These are phyloP conservation scores for Phalaenopsis equestris DNA, from an alignment of 106 monocot species.

Conservation along the genomic window DNA sequence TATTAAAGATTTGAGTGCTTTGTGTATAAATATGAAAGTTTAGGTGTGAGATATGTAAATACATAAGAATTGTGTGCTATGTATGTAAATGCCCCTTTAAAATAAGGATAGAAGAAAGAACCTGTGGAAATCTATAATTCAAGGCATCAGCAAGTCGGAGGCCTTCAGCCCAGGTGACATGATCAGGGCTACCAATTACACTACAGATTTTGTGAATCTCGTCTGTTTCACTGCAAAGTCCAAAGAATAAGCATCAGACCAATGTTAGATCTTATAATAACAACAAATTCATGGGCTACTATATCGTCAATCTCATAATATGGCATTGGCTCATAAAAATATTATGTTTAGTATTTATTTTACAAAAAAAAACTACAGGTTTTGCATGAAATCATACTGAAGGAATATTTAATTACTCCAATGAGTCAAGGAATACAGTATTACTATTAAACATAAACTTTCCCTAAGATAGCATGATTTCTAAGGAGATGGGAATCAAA, in stretches of 20 bases:
- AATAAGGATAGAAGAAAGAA: slow-evolving; percentile 14
- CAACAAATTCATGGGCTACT: neutral
- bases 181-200: slow-evolving; percentile 65
- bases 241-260: neutral
- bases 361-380: neutral
- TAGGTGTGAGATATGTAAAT: too few relatives aligned
- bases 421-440: neutral
- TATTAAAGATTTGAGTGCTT: too few relatives aligned
- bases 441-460: neutral
- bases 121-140: slow-evolving; percentile 54
- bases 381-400: neutral
- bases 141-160: slow-evolving; percentile 38
- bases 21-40: too few relatives aligned
- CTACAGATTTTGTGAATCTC: slow-evolving; percentile 68
- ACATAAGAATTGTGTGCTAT: too few relatives aligned
- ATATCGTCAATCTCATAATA: neutral
- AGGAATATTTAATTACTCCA: neutral
- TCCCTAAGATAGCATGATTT: neutral
- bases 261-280: neutral
- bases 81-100: neutral
- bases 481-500: neutral
- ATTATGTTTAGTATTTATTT: neutral
- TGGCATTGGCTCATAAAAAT: neutral
- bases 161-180: slow-evolving; percentile 53
- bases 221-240: slow-evolving; percentile 44